Evolutionary conservation across 345 rosid species (phyloP).

Genomic region (Citrus mangshanensis): DNA sequence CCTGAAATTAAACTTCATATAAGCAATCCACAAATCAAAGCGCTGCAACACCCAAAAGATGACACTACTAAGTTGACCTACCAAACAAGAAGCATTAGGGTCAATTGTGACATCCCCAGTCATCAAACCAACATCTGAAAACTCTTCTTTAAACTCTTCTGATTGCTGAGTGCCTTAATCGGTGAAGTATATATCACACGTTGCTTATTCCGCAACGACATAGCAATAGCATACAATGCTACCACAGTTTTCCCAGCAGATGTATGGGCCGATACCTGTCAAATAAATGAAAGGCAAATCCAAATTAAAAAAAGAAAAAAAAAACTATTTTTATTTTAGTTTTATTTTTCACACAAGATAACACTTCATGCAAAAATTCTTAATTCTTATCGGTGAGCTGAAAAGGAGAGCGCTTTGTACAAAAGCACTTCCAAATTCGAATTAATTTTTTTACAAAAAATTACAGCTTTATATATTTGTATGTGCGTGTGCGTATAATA

Average conservation of each 20-base stretch:
- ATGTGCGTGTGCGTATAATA: no score
- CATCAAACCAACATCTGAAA: constrained; percentile 97
- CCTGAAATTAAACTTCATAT: constrained; percentile 50
- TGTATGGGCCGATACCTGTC: constrained; percentile 96
- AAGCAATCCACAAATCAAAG: constrained; percentile 7
- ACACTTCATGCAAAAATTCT: neutral
- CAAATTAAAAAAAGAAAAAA: neutral
- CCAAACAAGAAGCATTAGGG: constrained; percentile 94
- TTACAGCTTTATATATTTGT: neutral
- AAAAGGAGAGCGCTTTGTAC: neutral
- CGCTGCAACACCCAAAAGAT: neutral
- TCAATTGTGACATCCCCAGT: constrained; percentile 98
- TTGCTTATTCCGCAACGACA: constrained; percentile 84
- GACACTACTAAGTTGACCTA: constrained; percentile 19
- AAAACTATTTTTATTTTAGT: neutral
- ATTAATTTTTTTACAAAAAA: neutral
- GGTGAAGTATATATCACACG: constrained; percentile 95
- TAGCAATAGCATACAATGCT: constrained; percentile 91
- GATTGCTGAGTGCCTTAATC: constrained; percentile 95
- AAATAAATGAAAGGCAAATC: neutral
- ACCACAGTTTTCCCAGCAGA: constrained; percentile 99
- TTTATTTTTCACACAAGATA: neutral
- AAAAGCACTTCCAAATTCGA: neutral
- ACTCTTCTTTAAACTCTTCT: constrained; percentile 97
- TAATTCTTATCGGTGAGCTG: neutral